Base-by-base conservation (phyloP, 2,329 filamentous ascomycete genomes). In the Aspergillus sp. region DNA sequence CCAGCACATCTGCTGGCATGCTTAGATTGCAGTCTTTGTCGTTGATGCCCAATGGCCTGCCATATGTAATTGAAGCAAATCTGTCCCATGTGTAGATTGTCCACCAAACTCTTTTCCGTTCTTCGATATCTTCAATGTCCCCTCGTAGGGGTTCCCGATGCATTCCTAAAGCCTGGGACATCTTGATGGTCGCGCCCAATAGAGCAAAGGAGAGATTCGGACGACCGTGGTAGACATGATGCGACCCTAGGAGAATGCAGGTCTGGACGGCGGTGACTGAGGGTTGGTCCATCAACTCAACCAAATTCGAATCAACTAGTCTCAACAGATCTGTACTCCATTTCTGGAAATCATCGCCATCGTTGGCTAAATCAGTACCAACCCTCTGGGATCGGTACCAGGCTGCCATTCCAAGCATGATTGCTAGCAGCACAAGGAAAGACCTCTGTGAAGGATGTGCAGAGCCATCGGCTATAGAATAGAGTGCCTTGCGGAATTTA, bases 21-120 rank as follows among this genome's bases (percentile, higher is more conserved):
- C 36, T 35, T 13, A 49, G 30, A 33, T 51, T 47, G 35, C 59
- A 64, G 25, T 63, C 60, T 31, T 58, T 57, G 36, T 64, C 61
- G 24, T 63, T 60, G 22, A 64, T 64, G 3, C 61, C 54, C 15
- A 65, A 42, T 5, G 61, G 62, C 4, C 57, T 40, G 4, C 61
- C 61, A 34, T 65, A 65, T 0, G 57, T 60, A 8, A 62, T 58
- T 4, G 59, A 61, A 4, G 56, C 57, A 24, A 61, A 64, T 42
- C 59, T 44, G 26, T 63, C 60, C 58, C 59, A 63, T 1, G 59
- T 63, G 28, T 64, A 64, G 2, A 64, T 55, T 1, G 59, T 60
- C 61, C 60, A 64, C 59, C 59, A 64, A 0, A 61, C 51, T 11
- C 61, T 39, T 38, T 61, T 60, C 22, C 58, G 43, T 29, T 61